These are phyloP conservation scores for Syzygium aqueum DNA, from an alignment of 345 rosid species.

Conservation along the genomic window DNA sequence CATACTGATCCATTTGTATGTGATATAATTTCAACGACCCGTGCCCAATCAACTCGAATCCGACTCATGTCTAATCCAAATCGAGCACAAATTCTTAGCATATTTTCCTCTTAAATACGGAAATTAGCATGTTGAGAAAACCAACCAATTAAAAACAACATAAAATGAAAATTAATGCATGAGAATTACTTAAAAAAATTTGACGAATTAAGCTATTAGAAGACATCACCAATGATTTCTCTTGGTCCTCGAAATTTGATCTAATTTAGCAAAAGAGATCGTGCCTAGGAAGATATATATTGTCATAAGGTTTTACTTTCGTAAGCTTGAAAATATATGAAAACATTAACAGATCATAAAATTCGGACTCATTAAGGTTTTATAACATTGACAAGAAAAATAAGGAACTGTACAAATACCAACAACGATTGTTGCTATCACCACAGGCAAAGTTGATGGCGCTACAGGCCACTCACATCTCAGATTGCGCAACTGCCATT, in stretches of 20 bases:
- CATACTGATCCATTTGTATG: too few species aligned
- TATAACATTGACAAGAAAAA: neutral
- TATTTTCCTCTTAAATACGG: neutral
- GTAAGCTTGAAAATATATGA: rapidly evolving
- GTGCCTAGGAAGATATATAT: neutral
- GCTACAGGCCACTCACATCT: too few species aligned
- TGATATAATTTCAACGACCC: too few species aligned
- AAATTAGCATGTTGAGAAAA: neutral
- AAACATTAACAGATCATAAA: neutral
- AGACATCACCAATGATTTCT: neutral
- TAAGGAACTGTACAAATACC: neutral
- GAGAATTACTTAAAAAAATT: neutral
- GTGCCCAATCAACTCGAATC: too few species aligned
- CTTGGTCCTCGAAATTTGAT: neutral
- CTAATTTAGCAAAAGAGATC: neutral
- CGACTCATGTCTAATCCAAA: neutral
- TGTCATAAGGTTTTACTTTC: rapidly evolving
- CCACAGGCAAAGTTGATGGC: too few species aligned
- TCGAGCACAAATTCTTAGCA: neutral
- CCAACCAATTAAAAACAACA: neutral
- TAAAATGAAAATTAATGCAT: neutral
- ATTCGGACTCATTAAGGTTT: neutral
- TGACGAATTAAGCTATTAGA: rapidly evolving
- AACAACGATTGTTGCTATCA: neutral
- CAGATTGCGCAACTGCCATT: too few species aligned